A percentile compares a stretch with the other conserved stretches of the same genome.
These are phyloP conservation scores for Diaporthe sp. DNA, from an alignment of 2,329 filamentous ascomycete genomes.

Conservation along the genomic window DNA sequence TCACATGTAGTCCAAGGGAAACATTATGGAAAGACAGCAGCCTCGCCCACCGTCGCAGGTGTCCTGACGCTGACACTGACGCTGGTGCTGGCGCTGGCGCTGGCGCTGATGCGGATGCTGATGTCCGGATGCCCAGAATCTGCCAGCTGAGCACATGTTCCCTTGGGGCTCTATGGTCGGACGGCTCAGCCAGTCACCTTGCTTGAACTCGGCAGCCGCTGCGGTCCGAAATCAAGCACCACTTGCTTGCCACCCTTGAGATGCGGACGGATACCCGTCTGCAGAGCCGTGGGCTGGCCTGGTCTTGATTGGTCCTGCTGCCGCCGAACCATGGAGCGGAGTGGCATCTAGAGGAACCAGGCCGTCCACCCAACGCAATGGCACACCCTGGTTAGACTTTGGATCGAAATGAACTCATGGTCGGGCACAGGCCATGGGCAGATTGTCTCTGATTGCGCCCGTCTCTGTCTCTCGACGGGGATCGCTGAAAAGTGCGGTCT, in stretches of 20 bases:
- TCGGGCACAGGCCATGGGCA: slow-evolving; percentile 17
- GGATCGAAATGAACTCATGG: slow-evolving; percentile 30
- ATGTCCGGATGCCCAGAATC: neutral
- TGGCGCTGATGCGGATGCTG: neutral
- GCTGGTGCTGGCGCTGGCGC: neutral
- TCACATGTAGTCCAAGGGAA: neutral
- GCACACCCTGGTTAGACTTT: slow-evolving; percentile 25
- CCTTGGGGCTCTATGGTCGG: slow-evolving; percentile 16
- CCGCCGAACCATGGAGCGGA: slow-evolving; percentile 34
- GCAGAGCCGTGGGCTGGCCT: slow-evolving; percentile 20
- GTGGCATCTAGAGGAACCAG: slow-evolving; percentile 29
- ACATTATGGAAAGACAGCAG: neutral
- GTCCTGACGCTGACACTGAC: neutral
- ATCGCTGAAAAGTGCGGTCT: slow-evolving; percentile 15
- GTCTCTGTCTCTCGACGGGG: neutral
- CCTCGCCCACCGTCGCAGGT: neutral
- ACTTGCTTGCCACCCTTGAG: slow-evolving; percentile 15
- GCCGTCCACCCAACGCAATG: slow-evolving; percentile 22
- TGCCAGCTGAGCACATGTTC: slow-evolving; percentile 10
- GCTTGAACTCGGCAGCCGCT: slow-evolving; percentile 31
- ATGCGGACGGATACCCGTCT: slow-evolving; percentile 30
- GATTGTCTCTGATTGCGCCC: slow-evolving; percentile 24
- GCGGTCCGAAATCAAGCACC: slow-evolving; percentile 21
- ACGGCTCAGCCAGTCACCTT: slow-evolving; percentile 29
- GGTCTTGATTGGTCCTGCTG: slow-evolving; percentile 45